These are phyloP conservation scores for Aspergillus ochraceus DNA, from an alignment of 2,329 filamentous ascomycete species.

Conservation along the genomic window DNA sequence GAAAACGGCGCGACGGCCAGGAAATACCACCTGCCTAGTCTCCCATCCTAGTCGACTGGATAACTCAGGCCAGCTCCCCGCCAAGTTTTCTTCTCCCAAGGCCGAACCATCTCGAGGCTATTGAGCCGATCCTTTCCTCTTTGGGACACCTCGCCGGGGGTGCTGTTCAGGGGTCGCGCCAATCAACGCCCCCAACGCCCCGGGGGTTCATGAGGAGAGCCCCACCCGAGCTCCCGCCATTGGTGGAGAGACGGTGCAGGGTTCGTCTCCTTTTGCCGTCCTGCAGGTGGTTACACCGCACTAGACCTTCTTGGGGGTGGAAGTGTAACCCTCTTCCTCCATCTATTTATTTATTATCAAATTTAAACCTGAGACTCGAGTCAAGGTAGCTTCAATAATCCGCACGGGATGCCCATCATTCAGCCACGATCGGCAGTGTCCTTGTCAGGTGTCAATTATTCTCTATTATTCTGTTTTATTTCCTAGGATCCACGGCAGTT, in stretches of 20 bases:
- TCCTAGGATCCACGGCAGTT: neutral
- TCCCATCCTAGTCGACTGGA: no score
- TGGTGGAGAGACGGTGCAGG: neutral
- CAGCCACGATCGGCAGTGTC: neutral
- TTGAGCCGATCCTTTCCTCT: slow-evolving; percentile 8
- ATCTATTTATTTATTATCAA: no score
- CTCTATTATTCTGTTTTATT: neutral
- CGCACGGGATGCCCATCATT: neutral
- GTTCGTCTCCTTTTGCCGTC: neutral
- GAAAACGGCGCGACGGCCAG: neutral
- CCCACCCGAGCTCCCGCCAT: neutral
- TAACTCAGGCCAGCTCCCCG: neutral
- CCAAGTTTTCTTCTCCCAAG: neutral
- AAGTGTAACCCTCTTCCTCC: no score
- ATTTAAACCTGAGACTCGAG: no score
- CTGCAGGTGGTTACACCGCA: neutral
- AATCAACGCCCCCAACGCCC: neutral
- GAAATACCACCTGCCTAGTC: neutral
- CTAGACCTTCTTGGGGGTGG: no score
- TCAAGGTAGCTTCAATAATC: neutral
- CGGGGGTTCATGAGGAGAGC: slow-evolving; percentile 16
- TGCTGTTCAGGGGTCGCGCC: neutral
- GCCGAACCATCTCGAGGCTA: slow-evolving; percentile 15
- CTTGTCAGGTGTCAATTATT: neutral
- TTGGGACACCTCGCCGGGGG: neutral